Conservation (phyloP, 306 rosid species). For the Gleditsia sinensis region DNA sequence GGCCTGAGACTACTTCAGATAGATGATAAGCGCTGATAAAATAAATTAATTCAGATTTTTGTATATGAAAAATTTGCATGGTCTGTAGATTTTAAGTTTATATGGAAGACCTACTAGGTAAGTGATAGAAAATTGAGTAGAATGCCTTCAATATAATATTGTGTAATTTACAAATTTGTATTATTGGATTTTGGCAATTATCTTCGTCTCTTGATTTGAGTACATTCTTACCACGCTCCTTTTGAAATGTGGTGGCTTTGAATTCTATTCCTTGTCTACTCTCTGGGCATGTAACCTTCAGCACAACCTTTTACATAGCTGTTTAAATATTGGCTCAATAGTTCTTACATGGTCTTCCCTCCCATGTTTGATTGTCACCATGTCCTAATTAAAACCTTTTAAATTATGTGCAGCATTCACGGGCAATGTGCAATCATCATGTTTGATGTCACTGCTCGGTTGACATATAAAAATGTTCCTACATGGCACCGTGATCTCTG, state of each 20-base stretch:
- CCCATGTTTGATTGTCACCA: background rate
- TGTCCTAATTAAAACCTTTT: background rate
- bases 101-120: no score
- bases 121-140: background rate
- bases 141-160: no score
- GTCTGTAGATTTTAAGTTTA: no score
- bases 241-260: background rate
- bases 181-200: background rate
- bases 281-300: conserved; percentile 15
- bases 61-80: background rate
- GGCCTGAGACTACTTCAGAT: no score
- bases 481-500: conserved; percentile 86
- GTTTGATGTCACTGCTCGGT: conserved; percentile 77
- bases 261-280: background rate
- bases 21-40: no score
- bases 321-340: background rate
- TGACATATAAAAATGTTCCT: conserved; percentile 79
- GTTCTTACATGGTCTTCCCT: background rate
- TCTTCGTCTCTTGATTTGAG: background rate
- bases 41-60: background rate
- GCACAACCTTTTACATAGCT: background rate
- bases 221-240: background rate
- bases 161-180: background rate
- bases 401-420: conserved; percentile 57
- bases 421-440: conserved; percentile 82